Evolutionary conservation across 1,284 basidiomycete genomes (phyloP).

Genomic region (Dichomitus squalens): DNA sequence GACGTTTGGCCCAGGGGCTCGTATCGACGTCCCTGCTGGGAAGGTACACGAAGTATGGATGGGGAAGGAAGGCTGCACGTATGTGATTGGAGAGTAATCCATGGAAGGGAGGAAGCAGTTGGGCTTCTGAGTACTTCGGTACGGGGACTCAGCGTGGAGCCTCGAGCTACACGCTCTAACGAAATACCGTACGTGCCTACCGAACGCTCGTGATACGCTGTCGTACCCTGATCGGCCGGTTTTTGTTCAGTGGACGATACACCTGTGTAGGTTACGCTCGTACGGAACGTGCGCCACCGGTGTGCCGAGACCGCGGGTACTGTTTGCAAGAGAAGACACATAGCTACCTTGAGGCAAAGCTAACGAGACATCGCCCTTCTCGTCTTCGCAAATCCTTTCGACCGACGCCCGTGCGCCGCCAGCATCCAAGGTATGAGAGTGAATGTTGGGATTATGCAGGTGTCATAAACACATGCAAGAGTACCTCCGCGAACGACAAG

Average conservation of each 20-base stretch:
- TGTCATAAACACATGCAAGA: too few species aligned
- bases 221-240: not conserved
- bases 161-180: not conserved
- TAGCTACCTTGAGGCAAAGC: too few species aligned
- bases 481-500: not conserved
- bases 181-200: not conserved
- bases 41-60: conserved; percentile 38
- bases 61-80: conserved; percentile 35
- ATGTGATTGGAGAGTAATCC: conserved; percentile 36
- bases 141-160: not conserved
- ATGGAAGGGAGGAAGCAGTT: not conserved
- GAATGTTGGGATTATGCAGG: not conserved
- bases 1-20: conserved; percentile 34
- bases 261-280: not conserved
- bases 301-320: not conserved
- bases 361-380: not conserved
- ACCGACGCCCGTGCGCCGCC: not conserved
- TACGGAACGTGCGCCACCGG: not conserved
- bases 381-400: not conserved
- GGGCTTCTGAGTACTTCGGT: not conserved
- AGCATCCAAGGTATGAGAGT: not conserved
- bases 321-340: not conserved
- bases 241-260: not conserved
- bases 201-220: not conserved
- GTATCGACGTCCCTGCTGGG: conserved; percentile 35